A percentile compares a stretch with the other conserved stretches of the same genome.
These are phyloP conservation scores for Linnemannia exigua DNA, from an alignment of 192 early-diverging fungal genomes.

Conservation along the genomic window DNA sequence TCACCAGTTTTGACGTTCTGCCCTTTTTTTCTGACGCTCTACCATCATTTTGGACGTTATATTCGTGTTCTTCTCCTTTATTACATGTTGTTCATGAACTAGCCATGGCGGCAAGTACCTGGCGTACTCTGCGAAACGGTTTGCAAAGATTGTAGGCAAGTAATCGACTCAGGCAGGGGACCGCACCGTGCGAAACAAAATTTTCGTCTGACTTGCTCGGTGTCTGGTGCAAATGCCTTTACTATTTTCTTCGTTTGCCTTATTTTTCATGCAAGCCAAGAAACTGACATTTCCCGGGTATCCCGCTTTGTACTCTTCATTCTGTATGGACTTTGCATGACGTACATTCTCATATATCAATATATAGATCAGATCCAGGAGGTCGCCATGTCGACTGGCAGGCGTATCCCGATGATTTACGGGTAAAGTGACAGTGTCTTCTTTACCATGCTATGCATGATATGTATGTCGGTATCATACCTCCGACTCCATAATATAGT, in stretches of 20 bases:
- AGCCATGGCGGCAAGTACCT: conserved; percentile 60
- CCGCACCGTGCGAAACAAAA: neutral
- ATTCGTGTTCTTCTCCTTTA: too few relatives aligned
- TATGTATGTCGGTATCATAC: neutral
- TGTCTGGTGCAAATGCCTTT: neutral
- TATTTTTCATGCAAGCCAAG: neutral
- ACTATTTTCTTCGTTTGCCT: neutral
- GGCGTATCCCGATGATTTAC: conserved; percentile 72
- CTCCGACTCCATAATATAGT: neutral
- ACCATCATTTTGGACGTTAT: neutral
- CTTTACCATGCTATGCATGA: neutral
- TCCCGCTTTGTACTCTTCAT: neutral
- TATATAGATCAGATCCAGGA: conserved; percentile 62
- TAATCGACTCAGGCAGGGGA: neutral
- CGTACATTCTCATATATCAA: neutral
- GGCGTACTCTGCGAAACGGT: conserved; percentile 63
- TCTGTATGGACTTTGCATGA: neutral
- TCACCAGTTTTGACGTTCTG: neutral
- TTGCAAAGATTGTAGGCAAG: conserved; percentile 60
- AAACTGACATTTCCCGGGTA: neutral
- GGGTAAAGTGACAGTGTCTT: conserved; percentile 48
- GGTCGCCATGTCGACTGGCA: conserved; percentile 63
- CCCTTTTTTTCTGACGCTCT: neutral
- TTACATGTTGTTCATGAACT: too few relatives aligned
- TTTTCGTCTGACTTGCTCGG: too few relatives aligned